Evolutionary conservation across 139 green algal species (phyloP), one percentile per base, ranked within the genome.

Genomic region (Eudorina sp.): DNA sequence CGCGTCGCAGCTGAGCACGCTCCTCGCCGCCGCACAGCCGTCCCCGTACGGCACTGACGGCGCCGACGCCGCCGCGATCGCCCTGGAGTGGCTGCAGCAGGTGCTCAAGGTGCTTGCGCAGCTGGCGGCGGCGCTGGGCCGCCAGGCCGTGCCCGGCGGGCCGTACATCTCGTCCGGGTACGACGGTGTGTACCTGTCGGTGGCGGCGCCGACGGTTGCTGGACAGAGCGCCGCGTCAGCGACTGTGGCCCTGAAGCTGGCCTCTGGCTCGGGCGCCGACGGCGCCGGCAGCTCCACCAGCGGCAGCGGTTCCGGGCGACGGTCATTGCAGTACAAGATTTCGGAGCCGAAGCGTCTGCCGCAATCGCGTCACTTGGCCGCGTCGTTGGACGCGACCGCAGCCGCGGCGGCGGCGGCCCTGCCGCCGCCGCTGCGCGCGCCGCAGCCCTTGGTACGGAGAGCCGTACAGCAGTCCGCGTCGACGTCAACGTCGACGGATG

Each of bases 101-200:
- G 34, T 46, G 76, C 31, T 83, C 31, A 3, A 7, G 18, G 8
- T 83, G 36, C 23, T 34, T 0, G 31, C 14, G 9, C 31, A 18
- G 34, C n/a, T 83, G 51, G n/a, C 51, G 6, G 34, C 31, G 16
- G 14, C 76, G 19, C n/a, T 83, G 53, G 51, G 76, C 34, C 18
- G 38, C 31, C 76, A 70, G 51, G 76, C 76, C 4, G 51, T 53
- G 5, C 48, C 51, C 29, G 76, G 76, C n/a, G 46, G 34, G 9
- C 21, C 25, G 23, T 83, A 83, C 76, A 14, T 70, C 4, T 31
- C 46, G 1, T 51, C 34, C 43, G 76, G 76, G 0, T 55, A 48
- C 76, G 34, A 18, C 21, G 48, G 31, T 8, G 76, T 83, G 76
- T 68, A 53, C 51, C 51, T 83, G 31, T 83, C 76, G 40, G 34